Conservation (phyloP, 306 rosid genomes). For the Sindora glabra region DNA sequence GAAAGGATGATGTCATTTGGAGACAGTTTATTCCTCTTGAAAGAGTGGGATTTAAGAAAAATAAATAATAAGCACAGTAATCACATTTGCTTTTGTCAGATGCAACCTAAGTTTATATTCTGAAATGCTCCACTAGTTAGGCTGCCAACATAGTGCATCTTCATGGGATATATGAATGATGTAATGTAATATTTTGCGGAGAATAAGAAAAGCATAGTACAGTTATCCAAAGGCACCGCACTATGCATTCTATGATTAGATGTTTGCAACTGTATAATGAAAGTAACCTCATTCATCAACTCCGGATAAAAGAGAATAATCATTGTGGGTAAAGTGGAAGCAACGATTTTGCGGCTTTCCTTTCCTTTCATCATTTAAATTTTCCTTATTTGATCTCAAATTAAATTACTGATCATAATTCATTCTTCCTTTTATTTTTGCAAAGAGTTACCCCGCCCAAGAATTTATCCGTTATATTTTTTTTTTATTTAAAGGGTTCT, state of each 20-base stretch:
- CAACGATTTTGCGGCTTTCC: constrained; percentile 35
- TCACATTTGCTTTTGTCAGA: background rate
- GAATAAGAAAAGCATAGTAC: too few relatives aligned
- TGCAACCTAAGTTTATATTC: constrained; percentile 7
- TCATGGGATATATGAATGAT: too few relatives aligned
- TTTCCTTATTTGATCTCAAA: background rate
- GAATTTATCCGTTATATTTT: background rate
- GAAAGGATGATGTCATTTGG: constrained; percentile 21
- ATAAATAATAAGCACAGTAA: constrained; percentile 11
- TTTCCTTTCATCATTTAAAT: constrained; percentile 25
- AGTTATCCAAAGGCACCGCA: constrained; percentile 36
- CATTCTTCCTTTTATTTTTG: too few relatives aligned
- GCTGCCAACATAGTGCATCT: constrained; percentile 21
- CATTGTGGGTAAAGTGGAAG: constrained; percentile 39
- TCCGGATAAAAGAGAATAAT: constrained; percentile 16
- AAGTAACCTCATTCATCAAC: constrained; percentile 27
- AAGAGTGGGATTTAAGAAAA: constrained; percentile 5
- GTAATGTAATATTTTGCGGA: too few relatives aligned
- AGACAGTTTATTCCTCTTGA: background rate
- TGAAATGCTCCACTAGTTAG: constrained; percentile 1
- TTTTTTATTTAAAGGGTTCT: too few relatives aligned
- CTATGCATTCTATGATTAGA: constrained; percentile 22
- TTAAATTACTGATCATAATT: too few relatives aligned
- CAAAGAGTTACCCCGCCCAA: too few relatives aligned
- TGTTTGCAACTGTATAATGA: constrained; percentile 22